Conservation (phyloP, 2,329 filamentous ascomycete genomes). For the Tetracladium maxilliforme region DNA sequence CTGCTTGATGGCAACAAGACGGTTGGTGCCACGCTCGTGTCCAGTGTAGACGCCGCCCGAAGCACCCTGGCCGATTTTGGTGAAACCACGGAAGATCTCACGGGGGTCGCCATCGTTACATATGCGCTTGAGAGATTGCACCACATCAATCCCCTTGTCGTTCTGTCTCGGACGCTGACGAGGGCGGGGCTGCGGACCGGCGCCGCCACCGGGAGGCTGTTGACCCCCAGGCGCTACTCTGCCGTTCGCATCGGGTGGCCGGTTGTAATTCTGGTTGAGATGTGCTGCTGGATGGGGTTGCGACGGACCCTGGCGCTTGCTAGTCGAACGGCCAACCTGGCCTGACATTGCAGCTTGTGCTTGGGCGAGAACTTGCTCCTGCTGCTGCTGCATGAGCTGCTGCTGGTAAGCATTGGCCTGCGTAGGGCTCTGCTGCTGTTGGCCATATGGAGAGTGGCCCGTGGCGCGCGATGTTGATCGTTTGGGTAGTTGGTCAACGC, state of each 20-base stretch:
- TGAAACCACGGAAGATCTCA: slow-evolving; percentile 72
- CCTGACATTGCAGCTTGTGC: slow-evolving; percentile 64
- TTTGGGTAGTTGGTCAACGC: slow-evolving; percentile 33
- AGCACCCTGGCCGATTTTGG: slow-evolving; percentile 93
- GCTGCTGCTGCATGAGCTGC: slow-evolving; percentile 59
- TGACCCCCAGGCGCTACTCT: slow-evolving; percentile 16
- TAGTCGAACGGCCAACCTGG: slow-evolving; percentile 57
- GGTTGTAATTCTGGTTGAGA: slow-evolving; percentile 32
- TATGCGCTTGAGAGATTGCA: slow-evolving; percentile 72
- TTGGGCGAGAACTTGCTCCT: slow-evolving; percentile 69
- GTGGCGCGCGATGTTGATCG: slow-evolving; percentile 52
- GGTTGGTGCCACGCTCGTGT: slow-evolving; percentile 69
- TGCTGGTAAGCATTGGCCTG: slow-evolving; percentile 36
- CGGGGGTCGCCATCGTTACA: slow-evolving; percentile 84
- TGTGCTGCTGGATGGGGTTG: slow-evolving; percentile 32
- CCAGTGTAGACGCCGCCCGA: slow-evolving; percentile 93
- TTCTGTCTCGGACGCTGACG: slow-evolving; percentile 69
- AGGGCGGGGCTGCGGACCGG: slow-evolving; percentile 47
- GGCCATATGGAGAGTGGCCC: slow-evolving; percentile 32
- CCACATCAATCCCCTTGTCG: slow-evolving; percentile 67
- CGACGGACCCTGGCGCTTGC: slow-evolving; percentile 48
- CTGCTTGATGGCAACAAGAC: slow-evolving; percentile 94
- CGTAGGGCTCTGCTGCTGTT: slow-evolving; percentile 8
- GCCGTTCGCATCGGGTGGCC: slow-evolving; percentile 19
- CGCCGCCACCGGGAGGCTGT: slow-evolving; percentile 24